Evolutionary conservation across 805 yeast genomes (phyloP).

Genomic region (Ogataea siamensis): DNA sequence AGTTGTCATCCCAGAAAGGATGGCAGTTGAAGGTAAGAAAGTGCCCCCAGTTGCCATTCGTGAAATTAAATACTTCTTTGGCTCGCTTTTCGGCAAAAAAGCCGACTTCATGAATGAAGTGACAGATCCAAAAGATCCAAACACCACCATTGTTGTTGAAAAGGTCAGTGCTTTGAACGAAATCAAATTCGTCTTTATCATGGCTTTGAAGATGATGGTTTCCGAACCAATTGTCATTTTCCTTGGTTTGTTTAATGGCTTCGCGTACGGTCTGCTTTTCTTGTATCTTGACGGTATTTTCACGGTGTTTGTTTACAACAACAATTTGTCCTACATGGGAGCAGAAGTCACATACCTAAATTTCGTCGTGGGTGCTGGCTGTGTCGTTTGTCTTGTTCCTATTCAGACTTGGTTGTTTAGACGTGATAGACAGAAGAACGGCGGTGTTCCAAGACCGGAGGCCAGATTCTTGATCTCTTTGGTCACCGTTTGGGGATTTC

Average conservation of each 20-base stretch:
- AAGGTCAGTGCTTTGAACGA: conserved; percentile 28
- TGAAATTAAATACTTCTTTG: conserved; percentile 25
- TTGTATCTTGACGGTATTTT: conserved; percentile 37
- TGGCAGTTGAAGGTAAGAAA: conserved; percentile 25
- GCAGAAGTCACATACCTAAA: conserved; percentile 36
- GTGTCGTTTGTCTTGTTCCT: conserved; percentile 31
- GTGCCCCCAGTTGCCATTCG: conserved; percentile 26
- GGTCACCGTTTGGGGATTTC: conserved; percentile 38
- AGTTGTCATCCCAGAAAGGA: conserved; percentile 34
- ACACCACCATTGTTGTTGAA: conserved; percentile 25
- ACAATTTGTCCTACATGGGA: conserved; percentile 31
- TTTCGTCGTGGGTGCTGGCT: conserved; percentile 35
- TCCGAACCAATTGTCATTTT: conserved; percentile 37
- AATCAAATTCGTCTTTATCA: conserved; percentile 29
- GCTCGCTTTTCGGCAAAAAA: conserved; percentile 18
- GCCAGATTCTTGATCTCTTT: conserved; percentile 34
- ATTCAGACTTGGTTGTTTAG: conserved; percentile 33
- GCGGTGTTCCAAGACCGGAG: conserved; percentile 36
- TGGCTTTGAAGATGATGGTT: conserved; percentile 35
- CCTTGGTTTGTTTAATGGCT: conserved; percentile 37
- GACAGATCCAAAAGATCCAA: conserved; percentile 18
- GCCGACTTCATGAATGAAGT: conserved; percentile 23
- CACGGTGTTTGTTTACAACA: conserved; percentile 35
- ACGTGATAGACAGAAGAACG: conserved; percentile 31
- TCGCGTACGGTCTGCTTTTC: conserved; percentile 36